Evolutionary conservation across 2,329 filamentous ascomycete species (phyloP), one percentile per base, ranked within the genome.

Genomic region (Aspergillus cejpii): DNA sequence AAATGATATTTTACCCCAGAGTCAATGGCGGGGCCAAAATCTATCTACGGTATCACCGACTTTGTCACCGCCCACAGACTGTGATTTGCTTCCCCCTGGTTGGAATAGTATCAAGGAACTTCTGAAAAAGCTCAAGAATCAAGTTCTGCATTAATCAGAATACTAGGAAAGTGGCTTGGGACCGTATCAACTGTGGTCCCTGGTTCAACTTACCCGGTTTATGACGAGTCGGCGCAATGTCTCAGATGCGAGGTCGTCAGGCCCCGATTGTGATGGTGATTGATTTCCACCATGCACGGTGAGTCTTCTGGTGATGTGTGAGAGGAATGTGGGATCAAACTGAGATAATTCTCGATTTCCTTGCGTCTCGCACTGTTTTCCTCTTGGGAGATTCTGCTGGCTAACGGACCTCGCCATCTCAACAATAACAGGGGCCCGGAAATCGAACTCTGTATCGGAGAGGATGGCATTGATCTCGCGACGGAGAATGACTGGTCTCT

Each of bases 381-480:
- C n/a, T 19, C 3, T n/a, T 37, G 33, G 10, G 38, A 33, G 36
- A 37, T 20, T 29, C 26, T 33, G n/a, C 15, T 17, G 20, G 24
- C 46, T 53, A 40, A 52, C 14, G 8, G 6, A n/a, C 39, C 6
- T 6, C 5, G 17, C 23, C 15, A 23, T 37, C 31, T 38, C 33
- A 26, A 19, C n/a, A 31, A 6, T 14, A 45, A 21, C 54, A 82
- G 81, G 64, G 92, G 92, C 6, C 92, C 92, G 24, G 92, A 98
- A 71, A 85, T 97, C 45, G 90, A 97, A 72, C 79, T 77, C 59
- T 97, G 91, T 86, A 87, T 95, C 62, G 89, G 88, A 50, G 72
- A 83, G 15, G 82, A 90, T 56, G 85, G 82, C 43, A 74, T 72
- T 47, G 89, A 96, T 67, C 88, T 91, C 8, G 85, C 85, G 3